Base-by-base conservation (phyloP, 1,139 yeast genomes). In the Saccharomycopsis phalli region DNA sequence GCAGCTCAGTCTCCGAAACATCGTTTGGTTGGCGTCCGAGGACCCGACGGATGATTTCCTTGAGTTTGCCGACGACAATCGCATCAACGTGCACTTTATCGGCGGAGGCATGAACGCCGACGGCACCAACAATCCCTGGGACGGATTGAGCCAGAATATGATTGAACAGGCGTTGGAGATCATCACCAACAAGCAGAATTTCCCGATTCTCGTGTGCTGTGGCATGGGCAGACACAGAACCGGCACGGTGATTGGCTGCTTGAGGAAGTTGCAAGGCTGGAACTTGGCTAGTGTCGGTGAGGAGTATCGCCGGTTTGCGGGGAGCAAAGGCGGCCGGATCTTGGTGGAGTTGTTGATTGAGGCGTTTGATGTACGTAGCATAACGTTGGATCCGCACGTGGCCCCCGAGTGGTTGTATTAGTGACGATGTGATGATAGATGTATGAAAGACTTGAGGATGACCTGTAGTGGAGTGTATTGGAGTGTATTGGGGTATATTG, bases 141-240 rank as follows among this genome's bases (percentile, higher is more conserved):
- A 91, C 60, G 91, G 95, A n/a, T 66, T 91, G 34, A 82, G 87
- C 23, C 95, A 87, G 54, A 69, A 74, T 30, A 78, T 94, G 23
- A 87, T 88, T 37, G 74, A 74, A 26, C 78, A 75, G 48, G 94
- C 96, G 1, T 63, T 88, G 48, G 83, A 80, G 49, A 68, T 86
- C 34, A 79, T 88, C 28, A 73, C 80, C 40, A 73, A 83, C 52
- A 69, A 69, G 48, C 69, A 72, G n/a, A 75, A 79, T 55, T 83
- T 84, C 53, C 97, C 98, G 0, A 53, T 88, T 47, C 63, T 91
- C 38, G 91, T 87, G 5, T 88, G 97, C 59, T 91, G 97, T 55
- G 95, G 96, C 10, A 88, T 88, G 97, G 98, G 98, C 0, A 67
- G 97, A 50, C 97, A 91, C 58, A 69, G 97, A 47, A 87, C 96